A percentile compares a stretch with the other conserved stretches of the same genome.
phyloP scores from a whole-genome alignment of 2,329 filamentous ascomycete species.

The Fusarium decemcellulare region DNA sequence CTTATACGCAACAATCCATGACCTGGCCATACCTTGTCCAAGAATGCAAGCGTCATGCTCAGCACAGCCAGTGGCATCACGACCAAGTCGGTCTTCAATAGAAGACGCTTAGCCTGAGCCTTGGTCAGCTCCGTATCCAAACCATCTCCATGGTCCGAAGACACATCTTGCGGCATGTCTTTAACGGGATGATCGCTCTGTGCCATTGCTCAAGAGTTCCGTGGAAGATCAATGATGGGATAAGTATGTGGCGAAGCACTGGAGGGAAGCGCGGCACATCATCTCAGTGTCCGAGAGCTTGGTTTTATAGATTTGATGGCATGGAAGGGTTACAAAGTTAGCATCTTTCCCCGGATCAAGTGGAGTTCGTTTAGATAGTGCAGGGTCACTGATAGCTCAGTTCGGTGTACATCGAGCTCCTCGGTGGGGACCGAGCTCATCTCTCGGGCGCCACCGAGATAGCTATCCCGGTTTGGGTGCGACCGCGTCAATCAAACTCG shows the following conservation, averaged over 20 bases:
- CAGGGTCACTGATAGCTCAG: neutral
- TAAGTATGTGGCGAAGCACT: neutral
- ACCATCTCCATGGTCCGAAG: neutral
- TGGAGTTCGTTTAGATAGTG: neutral
- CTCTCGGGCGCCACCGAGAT: slow-evolving; percentile 10
- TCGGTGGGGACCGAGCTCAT: slow-evolving; percentile 5
- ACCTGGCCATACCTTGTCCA: slow-evolving; percentile 19
- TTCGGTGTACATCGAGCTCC: slow-evolving; percentile 5
- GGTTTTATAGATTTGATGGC: neutral
- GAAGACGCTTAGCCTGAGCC: slow-evolving; percentile 19
- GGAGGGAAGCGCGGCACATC: no score
- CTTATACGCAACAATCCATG: no score
- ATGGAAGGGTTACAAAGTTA: neutral
- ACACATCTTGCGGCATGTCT: neutral
- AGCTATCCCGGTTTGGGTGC: neutral
- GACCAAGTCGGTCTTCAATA: slow-evolving; percentile 33
- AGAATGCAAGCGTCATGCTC: slow-evolving; percentile 32
- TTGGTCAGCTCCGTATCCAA: slow-evolving; percentile 7
- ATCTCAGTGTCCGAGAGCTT: neutral
- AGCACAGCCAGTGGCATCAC: slow-evolving; percentile 31
- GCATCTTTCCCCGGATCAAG: slow-evolving; percentile 1
- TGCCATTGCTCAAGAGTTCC: neutral
- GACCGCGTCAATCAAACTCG: neutral
- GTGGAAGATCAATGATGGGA: neutral
- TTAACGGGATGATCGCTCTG: neutral